Evolutionary conservation across 2,329 filamentous ascomycete species (phyloP).

Genomic region (Corynespora cassiicola): DNA sequence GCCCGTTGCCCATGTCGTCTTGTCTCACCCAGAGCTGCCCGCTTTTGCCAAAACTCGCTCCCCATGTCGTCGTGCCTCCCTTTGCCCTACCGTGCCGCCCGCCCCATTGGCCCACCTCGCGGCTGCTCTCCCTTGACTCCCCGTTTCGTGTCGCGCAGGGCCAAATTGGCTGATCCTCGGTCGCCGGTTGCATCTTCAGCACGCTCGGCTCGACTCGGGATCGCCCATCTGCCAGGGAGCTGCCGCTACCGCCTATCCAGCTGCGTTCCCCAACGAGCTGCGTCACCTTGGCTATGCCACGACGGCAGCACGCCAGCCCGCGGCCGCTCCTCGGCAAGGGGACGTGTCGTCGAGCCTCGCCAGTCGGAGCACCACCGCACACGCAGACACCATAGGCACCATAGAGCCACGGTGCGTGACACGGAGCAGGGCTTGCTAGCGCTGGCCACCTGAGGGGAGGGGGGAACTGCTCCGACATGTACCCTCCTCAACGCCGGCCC

Average conservation of each 20-base stretch:
- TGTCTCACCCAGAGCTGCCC: too few species aligned
- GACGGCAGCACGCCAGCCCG: slow-evolving; percentile 15
- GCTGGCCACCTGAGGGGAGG: too few species aligned
- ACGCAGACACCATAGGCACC: too few species aligned
- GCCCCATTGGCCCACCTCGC: slow-evolving; percentile 13
- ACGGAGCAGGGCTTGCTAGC: slow-evolving; percentile 4
- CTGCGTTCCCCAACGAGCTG: slow-evolving; percentile 19
- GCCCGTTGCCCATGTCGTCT: too few species aligned
- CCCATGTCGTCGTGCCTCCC: slow-evolving; percentile 26
- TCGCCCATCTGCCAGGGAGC: slow-evolving; percentile 5
- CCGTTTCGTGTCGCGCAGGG: slow-evolving; percentile 20
- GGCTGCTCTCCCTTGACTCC: slow-evolving; percentile 14
- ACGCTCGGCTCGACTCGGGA: slow-evolving; percentile 12
- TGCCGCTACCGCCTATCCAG: slow-evolving; percentile 8
- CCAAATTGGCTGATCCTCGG: slow-evolving; percentile 10
- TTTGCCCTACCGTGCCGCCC: slow-evolving; percentile 20
- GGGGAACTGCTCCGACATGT: too few species aligned
- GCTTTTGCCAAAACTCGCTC: slow-evolving; percentile 29
- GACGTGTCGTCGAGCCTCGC: slow-evolving; percentile 2
- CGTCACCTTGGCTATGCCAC: slow-evolving; percentile 26
- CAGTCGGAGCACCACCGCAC: slow-evolving; percentile 20
- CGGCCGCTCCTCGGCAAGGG: slow-evolving; percentile 15
- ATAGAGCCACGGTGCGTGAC: slow-evolving; percentile 13
- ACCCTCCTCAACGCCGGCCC: too few species aligned
- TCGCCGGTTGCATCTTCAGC: slow-evolving; percentile 18